Evolutionary conservation across 2,329 filamentous ascomycete species (phyloP).

Genomic region (Zasmidium angulare): DNA sequence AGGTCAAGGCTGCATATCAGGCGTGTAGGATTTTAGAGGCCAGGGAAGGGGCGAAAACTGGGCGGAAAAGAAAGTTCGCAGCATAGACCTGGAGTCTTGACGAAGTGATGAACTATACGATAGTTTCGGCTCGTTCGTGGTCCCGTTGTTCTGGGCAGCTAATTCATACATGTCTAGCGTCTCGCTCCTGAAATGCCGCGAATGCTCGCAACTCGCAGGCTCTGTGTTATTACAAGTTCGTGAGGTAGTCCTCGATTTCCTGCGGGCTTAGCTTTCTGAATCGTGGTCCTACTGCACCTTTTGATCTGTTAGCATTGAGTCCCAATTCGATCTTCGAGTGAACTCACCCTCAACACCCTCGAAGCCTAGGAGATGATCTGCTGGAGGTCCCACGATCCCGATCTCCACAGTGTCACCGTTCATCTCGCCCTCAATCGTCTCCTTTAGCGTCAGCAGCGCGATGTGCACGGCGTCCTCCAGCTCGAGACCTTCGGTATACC

Average conservation of each 20-base stretch:
- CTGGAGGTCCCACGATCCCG: conserved; percentile 92
- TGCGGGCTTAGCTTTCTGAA: conserved; percentile 95
- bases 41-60: not conserved
- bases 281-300: conserved; percentile 74
- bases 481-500: conserved; percentile 95
- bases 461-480: conserved; percentile 98
- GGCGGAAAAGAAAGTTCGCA: conserved; percentile 9
- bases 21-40: conserved; percentile 6
- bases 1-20: conserved; percentile 34
- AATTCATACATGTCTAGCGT: conserved; percentile 8
- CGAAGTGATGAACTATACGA: not conserved
- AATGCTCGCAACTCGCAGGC: conserved; percentile 1
- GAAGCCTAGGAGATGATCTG: conserved; percentile 86
- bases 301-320: not conserved
- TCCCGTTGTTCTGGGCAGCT: not conserved
- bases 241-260: conserved; percentile 99
- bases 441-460: conserved; percentile 93
- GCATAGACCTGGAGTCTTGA: not conserved
- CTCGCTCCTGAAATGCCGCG: conserved; percentile 1
- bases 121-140: not conserved
- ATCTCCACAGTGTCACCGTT: conserved; percentile 97
- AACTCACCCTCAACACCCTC: conserved; percentile 69
- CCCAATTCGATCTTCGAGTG: too few relatives aligned
- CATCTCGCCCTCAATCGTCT: conserved; percentile 99
- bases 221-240: conserved; percentile 70